A percentile compares a stretch with the other conserved stretches of the same genome.
phyloP scores from a whole-genome alignment of 1,139 yeast genomes.

The Diutina ranongensis region DNA sequence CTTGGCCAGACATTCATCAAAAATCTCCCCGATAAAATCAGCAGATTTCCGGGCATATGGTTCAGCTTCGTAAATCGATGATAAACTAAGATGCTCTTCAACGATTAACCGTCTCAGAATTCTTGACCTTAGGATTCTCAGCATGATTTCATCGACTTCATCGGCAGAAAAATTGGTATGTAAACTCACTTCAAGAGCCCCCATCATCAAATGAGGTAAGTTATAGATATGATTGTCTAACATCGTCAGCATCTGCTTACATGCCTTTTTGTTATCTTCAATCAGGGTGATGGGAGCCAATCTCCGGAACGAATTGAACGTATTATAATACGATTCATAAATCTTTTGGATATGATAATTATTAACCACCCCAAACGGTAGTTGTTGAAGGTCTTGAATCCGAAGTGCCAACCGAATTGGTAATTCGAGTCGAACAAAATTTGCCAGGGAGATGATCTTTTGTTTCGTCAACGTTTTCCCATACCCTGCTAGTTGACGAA shows the following conservation, averaged over 20 bases:
- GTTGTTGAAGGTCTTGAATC: conserved; percentile 62
- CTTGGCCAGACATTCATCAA: conserved; percentile 66
- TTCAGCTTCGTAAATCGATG: conserved; percentile 42
- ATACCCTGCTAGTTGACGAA: conserved; percentile 80
- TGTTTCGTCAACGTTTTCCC: conserved; percentile 73
- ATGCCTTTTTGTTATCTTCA: conserved; percentile 65
- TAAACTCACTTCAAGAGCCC: conserved; percentile 73
- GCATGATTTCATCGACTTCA: conserved; percentile 60
- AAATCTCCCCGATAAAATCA: conserved; percentile 78
- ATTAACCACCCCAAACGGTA: conserved; percentile 78
- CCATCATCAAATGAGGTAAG: conserved; percentile 85
- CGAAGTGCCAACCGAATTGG: conserved; percentile 78
- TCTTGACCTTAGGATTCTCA: conserved; percentile 69
- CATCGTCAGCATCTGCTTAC: conserved; percentile 48
- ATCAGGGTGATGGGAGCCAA: conserved; percentile 54
- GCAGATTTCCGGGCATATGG: conserved; percentile 43
- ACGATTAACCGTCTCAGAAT: conserved; percentile 83
- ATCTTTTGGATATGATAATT: conserved; percentile 80
- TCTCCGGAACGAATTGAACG: conserved; percentile 75
- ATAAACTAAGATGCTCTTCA: conserved; percentile 77
- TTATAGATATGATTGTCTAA: conserved; percentile 71
- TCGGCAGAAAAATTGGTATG: conserved; percentile 49
- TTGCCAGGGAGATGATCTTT: conserved; percentile 71
- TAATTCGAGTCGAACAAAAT: conserved; percentile 75
- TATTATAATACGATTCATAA: conserved; percentile 79